Percentiles rank a stretch among this genome's conserved stretches.
Conservation (phyloP, 2,329 filamentous ascomycete genomes). For the Onygena corvina region DNA sequence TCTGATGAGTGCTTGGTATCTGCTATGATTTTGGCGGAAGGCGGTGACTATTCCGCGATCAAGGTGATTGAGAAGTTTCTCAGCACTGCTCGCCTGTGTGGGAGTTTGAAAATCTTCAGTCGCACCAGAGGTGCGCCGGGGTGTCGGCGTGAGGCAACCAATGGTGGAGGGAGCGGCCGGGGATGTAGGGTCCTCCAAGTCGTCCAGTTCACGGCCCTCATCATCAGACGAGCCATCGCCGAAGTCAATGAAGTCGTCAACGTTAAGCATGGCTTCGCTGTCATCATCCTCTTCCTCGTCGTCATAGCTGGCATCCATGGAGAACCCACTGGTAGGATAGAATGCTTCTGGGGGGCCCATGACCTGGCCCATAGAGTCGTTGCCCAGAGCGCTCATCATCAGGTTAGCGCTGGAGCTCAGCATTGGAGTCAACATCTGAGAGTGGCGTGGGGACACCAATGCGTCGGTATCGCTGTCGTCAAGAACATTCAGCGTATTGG, state of each 20-base stretch:
- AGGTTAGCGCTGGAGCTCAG: conserved; percentile 58
- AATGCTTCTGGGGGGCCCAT: conserved; percentile 65
- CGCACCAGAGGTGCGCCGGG: conserved; percentile 24
- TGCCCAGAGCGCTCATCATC: conserved; percentile 62
- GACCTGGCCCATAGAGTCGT: conserved; percentile 46
- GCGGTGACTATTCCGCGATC: conserved; percentile 62
- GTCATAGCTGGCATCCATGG: conserved; percentile 45
- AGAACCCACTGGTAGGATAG: conserved; percentile 51
- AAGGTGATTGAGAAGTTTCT: conserved; percentile 53
- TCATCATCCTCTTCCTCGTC: conserved; percentile 53
- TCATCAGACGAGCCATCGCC: conserved; percentile 48
- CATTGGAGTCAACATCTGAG: conserved; percentile 40
- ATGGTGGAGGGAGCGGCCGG: conserved; percentile 39
- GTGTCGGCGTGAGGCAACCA: conserved; percentile 26
- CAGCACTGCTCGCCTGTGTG: conserved; percentile 21
- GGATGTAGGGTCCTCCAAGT: conserved; percentile 36
- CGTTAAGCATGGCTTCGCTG: conserved; percentile 48
- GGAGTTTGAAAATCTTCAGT: background rate
- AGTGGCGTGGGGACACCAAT: conserved; percentile 27
- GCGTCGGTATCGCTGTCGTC: conserved; percentile 38
- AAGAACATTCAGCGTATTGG: conserved; percentile 28
- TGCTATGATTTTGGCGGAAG: conserved; percentile 53
- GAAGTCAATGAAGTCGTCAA: conserved; percentile 63
- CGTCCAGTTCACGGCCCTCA: conserved; percentile 35
- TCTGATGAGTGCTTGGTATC: conserved; percentile 39